These are phyloP conservation scores for Acanthamoeba healyi DNA, from an alignment of 208 protist species.

Conservation along the genomic window DNA sequence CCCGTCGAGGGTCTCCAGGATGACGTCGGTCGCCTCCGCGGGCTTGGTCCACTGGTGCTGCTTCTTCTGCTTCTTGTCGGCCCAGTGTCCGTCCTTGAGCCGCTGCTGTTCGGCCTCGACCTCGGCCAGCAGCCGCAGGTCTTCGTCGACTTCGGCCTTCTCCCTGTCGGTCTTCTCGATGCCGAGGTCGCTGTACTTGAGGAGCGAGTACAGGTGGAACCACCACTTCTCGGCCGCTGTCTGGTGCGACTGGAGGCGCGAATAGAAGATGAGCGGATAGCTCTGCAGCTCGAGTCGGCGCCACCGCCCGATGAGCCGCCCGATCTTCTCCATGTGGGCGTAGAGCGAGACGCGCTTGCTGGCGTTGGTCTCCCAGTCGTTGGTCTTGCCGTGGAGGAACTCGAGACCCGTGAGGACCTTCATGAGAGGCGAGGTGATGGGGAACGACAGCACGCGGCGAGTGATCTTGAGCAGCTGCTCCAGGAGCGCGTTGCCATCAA, in stretches of 20 bases:
- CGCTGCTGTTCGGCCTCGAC: neutral
- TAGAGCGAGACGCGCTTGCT: slow-evolving; percentile 84
- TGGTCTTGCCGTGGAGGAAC: slow-evolving; percentile 94
- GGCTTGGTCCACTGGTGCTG: neutral
- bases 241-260: slow-evolving; percentile 75
- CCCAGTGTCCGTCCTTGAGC: neutral
- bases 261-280: slow-evolving; percentile 91
- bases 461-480: slow-evolving; percentile 92
- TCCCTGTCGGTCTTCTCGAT: neutral
- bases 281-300: slow-evolving; percentile 96
- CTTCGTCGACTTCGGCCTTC: neutral
- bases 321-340: slow-evolving; percentile 93
- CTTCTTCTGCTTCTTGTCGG: slow-evolving; percentile 18
- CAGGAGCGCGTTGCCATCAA: slow-evolving; percentile 95
- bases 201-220: slow-evolving; percentile 87
- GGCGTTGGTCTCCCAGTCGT: slow-evolving; percentile 97
- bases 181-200: slow-evolving; percentile 71
- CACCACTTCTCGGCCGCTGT: slow-evolving; percentile 80
- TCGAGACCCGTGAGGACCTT: slow-evolving; percentile 95
- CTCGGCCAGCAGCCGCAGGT: neutral
- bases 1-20: slow-evolving; percentile 75
- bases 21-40: slow-evolving; percentile 62
- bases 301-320: slow-evolving; percentile 96
- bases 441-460: slow-evolving; percentile 92
- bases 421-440: slow-evolving; percentile 89